phyloP scores from a whole-genome alignment of 345 rosid genomes.

The Salix caprea region DNA sequence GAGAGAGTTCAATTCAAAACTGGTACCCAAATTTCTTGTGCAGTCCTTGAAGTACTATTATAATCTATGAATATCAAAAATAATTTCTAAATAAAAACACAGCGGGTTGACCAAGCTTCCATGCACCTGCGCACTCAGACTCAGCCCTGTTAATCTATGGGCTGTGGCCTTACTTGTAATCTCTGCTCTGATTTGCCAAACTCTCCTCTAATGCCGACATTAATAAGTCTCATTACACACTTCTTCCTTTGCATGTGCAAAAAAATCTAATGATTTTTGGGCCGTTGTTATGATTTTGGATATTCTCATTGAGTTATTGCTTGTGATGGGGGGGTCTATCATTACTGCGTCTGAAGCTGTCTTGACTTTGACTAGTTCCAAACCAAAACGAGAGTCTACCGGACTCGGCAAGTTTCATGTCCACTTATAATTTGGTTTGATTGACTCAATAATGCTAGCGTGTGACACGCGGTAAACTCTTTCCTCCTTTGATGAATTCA shows the following conservation, averaged over 20 bases:
- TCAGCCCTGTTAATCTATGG: background rate
- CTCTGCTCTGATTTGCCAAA: too few relatives aligned
- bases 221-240: too few relatives aligned
- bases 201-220: background rate
- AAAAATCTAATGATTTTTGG: too few relatives aligned
- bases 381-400: background rate
- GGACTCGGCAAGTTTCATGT: background rate
- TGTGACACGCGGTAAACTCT: background rate
- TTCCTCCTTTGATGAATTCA: too few relatives aligned
- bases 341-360: background rate
- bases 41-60: background rate
- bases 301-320: background rate
- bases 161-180: background rate
- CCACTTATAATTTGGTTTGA: background rate
- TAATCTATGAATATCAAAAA: too few relatives aligned
- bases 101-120: too few relatives aligned
- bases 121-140: too few relatives aligned
- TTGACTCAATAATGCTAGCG: background rate
- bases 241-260: too few relatives aligned
- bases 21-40: background rate
- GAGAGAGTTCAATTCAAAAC: background rate
- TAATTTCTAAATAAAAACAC: too few relatives aligned
- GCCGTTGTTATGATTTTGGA: too few relatives aligned
- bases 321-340: background rate
- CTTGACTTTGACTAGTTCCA: background rate